Evolutionary conservation across 2,329 filamentous ascomycete species (phyloP), one percentile per base, ranked within the genome.

Genomic region (Lachnellula willkommii): DNA sequence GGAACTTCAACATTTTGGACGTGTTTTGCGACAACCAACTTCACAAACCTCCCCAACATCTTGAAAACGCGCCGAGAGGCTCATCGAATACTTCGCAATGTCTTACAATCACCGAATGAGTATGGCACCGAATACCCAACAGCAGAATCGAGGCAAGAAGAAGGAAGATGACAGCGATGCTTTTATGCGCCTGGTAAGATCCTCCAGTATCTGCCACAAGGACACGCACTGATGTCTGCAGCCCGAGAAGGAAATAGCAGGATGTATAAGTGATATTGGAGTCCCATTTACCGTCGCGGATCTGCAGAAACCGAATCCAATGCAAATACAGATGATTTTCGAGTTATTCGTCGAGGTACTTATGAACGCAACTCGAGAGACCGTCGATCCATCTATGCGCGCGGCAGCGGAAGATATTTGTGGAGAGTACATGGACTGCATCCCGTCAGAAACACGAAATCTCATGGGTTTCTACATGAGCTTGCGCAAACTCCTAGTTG

Each of bases 281-380:
- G 92, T 97, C 66, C 85, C 84, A 28, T 96, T 97, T 72, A 88
- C 84, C 37, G 79, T 92, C 17, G 83, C 88, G 59, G 93, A 99
- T 73, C 81, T 99, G 42, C 85, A 93, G 66, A 97, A 96, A 70
- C 94, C 94, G 5, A 96, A 96, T 66, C 88, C 94, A 3, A 83
- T 93, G 58, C 91, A 96, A 68, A 92, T 97, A 53, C 94, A 99
- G 73, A 91, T 94, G 78, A 91, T 99, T 52, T 95, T 97, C 70
- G 94, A 99, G 79, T 95, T 91, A 88, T 94, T 99, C 65, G 92
- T 91, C 57, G 92, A 96, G 69, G 79, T 96, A 17, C 82, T 97
- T 28, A 90, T 96, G 77, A 96, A 96, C 74, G 87, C 89, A 53
- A 96, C 92, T 37, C 88, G 91, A 65, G 91, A 96, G 64, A 90